Evolutionary conservation across 2,329 filamentous ascomycete species (phyloP), one percentile per base, ranked within the genome.

Genomic region (Neurospora crassa): DNA sequence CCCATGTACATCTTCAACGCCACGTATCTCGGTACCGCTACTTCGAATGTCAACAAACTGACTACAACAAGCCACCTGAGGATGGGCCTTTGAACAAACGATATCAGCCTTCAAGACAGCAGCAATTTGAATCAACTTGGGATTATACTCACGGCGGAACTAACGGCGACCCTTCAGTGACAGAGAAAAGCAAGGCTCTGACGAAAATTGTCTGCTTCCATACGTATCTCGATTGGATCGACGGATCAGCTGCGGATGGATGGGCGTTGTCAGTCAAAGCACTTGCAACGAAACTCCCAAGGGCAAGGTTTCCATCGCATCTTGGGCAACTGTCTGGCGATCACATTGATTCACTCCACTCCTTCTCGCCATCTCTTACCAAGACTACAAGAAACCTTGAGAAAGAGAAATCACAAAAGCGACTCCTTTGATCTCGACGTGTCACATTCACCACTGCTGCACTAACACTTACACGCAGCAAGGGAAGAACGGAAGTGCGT

Each of bases 81-180:
- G 11, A 40, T 29, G 29, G 29, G 29, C 29, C 29, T 29, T 40
- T 37, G 34, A 37, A 8, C 89, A 76, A 89, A 91, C 78, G 89
- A 90, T 75, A 86, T 89, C 76, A 87, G 88, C 45, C 84, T 97
- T 71, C 93, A 96, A 73, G 91, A 92, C 75, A 93, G 93, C 77
- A 94, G 20, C 43, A 2, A 37, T 8, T 10, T 47, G 43, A 47
- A 20, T 24, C n/a, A 3, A 24, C 10, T 47, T 24, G 3, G n/a
- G 10, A 47, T 2, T 8, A 8, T 8, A 47, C 20, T 24, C n/a
- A 47, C n/a, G 43, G 10, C 43, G 43, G 43, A 47, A 47, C n/a
- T 10, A 47, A 24, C 43, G 43, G 43, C 43, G n/a, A 47, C 43
- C 34, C 34, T 37, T 37, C 34, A 37, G 34, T 37, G 4, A 29